phyloP scores from a whole-genome alignment of 2,329 filamentous ascomycete genomes.

The Magnaporthiopsis incrustans region DNA sequence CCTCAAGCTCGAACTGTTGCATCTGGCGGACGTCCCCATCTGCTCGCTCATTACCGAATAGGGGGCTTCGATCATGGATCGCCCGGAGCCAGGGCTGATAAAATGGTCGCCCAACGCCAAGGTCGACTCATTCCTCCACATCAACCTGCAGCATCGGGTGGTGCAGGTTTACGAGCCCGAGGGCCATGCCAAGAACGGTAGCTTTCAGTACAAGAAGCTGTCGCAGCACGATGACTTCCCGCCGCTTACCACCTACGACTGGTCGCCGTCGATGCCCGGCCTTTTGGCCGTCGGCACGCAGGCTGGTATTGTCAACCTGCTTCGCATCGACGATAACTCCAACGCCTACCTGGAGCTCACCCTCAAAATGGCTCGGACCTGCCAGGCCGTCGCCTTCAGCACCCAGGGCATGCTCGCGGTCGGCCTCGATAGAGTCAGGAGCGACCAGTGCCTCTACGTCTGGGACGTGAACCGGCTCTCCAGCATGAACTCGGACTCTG shows the following conservation, averaged over 20 bases:
- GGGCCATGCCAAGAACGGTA: constrained; percentile 46
- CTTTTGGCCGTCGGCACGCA: constrained; percentile 69
- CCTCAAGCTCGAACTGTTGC: neutral
- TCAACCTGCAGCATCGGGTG: constrained; percentile 55
- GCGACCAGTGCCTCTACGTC: constrained; percentile 74
- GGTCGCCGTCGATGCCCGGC: constrained; percentile 54
- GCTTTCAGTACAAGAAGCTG: constrained; percentile 49
- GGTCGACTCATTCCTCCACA: constrained; percentile 54
- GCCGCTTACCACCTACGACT: constrained; percentile 57
- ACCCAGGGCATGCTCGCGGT: constrained; percentile 65
- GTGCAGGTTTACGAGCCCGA: constrained; percentile 57
- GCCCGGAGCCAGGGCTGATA: constrained; percentile 54
- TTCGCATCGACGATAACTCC: constrained; percentile 63
- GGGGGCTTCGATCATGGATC: constrained; percentile 36
- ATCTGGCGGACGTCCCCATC: neutral
- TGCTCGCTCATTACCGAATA: neutral
- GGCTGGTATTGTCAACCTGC: constrained; percentile 65
- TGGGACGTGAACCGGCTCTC: constrained; percentile 66
- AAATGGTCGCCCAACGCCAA: constrained; percentile 56
- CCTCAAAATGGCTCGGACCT: constrained; percentile 68
- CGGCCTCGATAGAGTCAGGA: constrained; percentile 71
- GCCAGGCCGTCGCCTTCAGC: constrained; percentile 76
- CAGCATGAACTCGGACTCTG: constrained; percentile 25
- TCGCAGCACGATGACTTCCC: constrained; percentile 56
- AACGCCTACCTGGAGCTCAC: constrained; percentile 59